Evolutionary conservation across 352 stramenopile genomes (phyloP).

Genomic region (Peronosclerospora sorghi): DNA sequence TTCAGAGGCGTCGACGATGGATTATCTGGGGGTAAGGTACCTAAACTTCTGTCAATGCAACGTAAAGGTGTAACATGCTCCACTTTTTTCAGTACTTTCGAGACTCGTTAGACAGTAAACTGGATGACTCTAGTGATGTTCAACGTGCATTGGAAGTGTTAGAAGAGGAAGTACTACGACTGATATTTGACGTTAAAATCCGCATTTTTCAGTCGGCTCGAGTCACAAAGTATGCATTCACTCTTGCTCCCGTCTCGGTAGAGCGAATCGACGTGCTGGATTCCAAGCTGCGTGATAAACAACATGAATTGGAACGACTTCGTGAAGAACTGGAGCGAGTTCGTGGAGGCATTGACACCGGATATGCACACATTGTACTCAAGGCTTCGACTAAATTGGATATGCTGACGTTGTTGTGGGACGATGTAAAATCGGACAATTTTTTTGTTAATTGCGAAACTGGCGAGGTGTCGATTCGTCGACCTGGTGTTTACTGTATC

Average conservation of each 20-base stretch:
- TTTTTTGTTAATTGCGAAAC: neutral
- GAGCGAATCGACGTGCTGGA: slow-evolving; percentile 12
- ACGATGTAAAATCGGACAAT: neutral
- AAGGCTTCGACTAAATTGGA: neutral
- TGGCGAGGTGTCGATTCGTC: neutral
- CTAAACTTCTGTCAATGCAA: neutral
- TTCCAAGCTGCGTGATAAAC: slow-evolving; percentile 6
- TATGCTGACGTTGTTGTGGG: neutral
- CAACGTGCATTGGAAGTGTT: slow-evolving; percentile 1
- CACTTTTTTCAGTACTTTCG: slow-evolving; percentile 11
- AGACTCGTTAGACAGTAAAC: slow-evolving; percentile 4
- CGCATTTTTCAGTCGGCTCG: slow-evolving; percentile 1
- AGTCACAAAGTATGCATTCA: slow-evolving; percentile 7
- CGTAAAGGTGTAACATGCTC: neutral
- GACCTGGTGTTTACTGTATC: neutral
- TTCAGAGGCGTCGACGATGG: neutral
- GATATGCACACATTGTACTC: neutral
- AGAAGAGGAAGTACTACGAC: neutral
- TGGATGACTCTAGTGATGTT: neutral
- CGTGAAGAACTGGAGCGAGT: no score
- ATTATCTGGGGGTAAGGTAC: slow-evolving; percentile 9
- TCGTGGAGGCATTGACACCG: neutral
- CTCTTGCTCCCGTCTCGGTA: slow-evolving; percentile 5
- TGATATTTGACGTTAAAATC: slow-evolving; percentile 7
- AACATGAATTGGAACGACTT: slow-evolving; percentile 1